phyloP scores from a whole-genome alignment of 2,329 filamentous ascomycete genomes.

The Monosporascus sp. region DNA sequence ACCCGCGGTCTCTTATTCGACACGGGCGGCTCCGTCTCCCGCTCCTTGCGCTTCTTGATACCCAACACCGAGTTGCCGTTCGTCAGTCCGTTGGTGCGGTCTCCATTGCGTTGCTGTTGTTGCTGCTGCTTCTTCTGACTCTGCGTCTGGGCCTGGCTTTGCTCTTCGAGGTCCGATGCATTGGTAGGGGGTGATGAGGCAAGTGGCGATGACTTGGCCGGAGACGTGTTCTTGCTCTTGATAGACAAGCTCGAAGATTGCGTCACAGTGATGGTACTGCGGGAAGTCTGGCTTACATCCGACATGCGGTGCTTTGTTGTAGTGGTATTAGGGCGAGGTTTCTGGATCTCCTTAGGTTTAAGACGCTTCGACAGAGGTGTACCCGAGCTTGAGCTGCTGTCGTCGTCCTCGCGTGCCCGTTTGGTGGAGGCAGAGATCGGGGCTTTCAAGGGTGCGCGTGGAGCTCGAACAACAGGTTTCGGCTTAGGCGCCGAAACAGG shows the following conservation, averaged over 20 bases:
- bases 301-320: conserved; percentile 41
- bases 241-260: conserved; percentile 35
- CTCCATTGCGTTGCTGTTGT: conserved; percentile 15
- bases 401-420: conserved; percentile 47
- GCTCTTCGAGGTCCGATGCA: conserved; percentile 54
- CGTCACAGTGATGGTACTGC: conserved; percentile 28
- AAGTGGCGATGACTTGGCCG: conserved; percentile 58
- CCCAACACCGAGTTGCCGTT: conserved; percentile 21
- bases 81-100: conserved; percentile 14
- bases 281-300: conserved; percentile 44
- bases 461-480: conserved; percentile 25
- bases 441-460: conserved; percentile 20
- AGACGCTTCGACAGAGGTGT: conserved; percentile 54
- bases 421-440: conserved; percentile 39
- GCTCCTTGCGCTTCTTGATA: conserved; percentile 40
- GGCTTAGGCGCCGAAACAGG: conserved; percentile 28
- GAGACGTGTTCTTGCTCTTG: conserved; percentile 51
- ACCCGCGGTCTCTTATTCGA: conserved; percentile 36
- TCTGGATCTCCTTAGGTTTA: conserved; percentile 39
- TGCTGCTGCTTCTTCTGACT: conserved; percentile 6
- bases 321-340: conserved; percentile 26
- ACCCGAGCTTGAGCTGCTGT: conserved; percentile 56
- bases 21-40: conserved; percentile 24
- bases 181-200: conserved; percentile 63
- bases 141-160: not conserved